Evolutionary conservation across 1,284 basidiomycete species (phyloP), one percentile per base, ranked within the genome.

Genomic region (Moniliella sp.): DNA sequence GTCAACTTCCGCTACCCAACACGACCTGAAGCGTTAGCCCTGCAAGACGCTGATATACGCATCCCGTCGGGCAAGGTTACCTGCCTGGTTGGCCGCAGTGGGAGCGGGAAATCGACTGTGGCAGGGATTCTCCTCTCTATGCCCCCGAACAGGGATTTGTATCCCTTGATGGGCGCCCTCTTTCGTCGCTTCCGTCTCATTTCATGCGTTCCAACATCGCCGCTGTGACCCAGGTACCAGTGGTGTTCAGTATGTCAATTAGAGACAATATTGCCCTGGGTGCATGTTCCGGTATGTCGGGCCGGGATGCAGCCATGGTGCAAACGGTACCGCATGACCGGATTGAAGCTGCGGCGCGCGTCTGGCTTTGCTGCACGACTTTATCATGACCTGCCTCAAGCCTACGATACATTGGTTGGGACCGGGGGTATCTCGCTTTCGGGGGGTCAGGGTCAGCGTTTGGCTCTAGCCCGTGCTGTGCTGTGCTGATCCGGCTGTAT

Each of bases 201-300:
- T 94, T 75, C 73, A 69, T 74, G 14, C 65, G 73, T 2, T 62
- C 66, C 27, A 72, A 83, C 45, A 70, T 94, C 32, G 75, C 74
- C 0, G 73, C 75, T 12, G 75, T 97, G 4, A 69, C 69, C 4
- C 84, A 68, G 40, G 64, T 84, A 60, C 72, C 71, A 43, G 73
- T 83, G 34, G 66, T 84, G 14, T 76, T 84, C 47, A 79, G 81
- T 50, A 70, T 74, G 63, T 75, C 66, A 15, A 68, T 94, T 2
- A 77, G 80, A 52, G 81, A 91, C 51, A 97, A 94, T 46, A 71
- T 94, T 30, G 77, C 78, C 0, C 70, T 86, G 47, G 81, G 79
- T 7, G 75, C 4, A 70, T 71, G n/a, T n/a, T n/a, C n/a, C n/a
- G n/a, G n/a, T n/a, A n/a, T n/a, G n/a, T n/a, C n/a, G n/a, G n/a